phyloP scores from a whole-genome alignment of 495 filamentous ascomycete species.

The Symbiotaphrina buchneri region DNA sequence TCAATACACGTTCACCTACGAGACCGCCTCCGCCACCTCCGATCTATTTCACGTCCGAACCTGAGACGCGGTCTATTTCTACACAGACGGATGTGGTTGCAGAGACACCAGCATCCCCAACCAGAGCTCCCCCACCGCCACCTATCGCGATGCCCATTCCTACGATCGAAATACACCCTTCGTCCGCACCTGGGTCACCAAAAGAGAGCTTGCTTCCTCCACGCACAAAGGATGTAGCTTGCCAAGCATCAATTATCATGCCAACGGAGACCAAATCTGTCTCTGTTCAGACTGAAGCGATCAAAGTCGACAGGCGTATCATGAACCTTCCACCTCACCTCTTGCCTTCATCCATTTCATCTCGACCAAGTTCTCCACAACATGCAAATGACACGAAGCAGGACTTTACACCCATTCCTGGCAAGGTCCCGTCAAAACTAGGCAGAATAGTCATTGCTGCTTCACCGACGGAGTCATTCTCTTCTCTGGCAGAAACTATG shows the following conservation, averaged over 20 bases:
- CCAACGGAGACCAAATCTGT: slow-evolving; percentile 20
- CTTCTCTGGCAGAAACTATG: too few species aligned
- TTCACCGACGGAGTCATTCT: too few species aligned
- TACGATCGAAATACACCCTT: slow-evolving; percentile 40
- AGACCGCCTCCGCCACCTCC: slow-evolving; percentile 6
- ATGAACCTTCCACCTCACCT: slow-evolving; percentile 56
- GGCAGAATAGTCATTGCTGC: neutral
- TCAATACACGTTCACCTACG: slow-evolving; percentile 42
- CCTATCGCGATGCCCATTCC: slow-evolving; percentile 22
- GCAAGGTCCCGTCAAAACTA: slow-evolving; percentile 3
- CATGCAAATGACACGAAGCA: slow-evolving; percentile 13
- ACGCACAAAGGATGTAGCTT: slow-evolving; percentile 34
- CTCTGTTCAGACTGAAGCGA: slow-evolving; percentile 72
- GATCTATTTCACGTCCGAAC: slow-evolving; percentile 9
- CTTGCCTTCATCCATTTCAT: slow-evolving; percentile 44
- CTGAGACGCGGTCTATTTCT: slow-evolving; percentile 5
- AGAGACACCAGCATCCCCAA: slow-evolving; percentile 5
- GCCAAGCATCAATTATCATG: slow-evolving; percentile 23
- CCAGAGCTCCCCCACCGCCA: slow-evolving; percentile 8
- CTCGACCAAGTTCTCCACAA: slow-evolving; percentile 21
- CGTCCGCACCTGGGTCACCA: slow-evolving; percentile 40
- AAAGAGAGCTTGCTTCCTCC: slow-evolving; percentile 36
- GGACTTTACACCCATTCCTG: slow-evolving; percentile 24
- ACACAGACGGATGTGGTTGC: slow-evolving; percentile 4
- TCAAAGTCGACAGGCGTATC: slow-evolving; percentile 51